Base-by-base conservation (phyloP, 768 basidiomycete genomes). In the Trametes gibbosa region DNA sequence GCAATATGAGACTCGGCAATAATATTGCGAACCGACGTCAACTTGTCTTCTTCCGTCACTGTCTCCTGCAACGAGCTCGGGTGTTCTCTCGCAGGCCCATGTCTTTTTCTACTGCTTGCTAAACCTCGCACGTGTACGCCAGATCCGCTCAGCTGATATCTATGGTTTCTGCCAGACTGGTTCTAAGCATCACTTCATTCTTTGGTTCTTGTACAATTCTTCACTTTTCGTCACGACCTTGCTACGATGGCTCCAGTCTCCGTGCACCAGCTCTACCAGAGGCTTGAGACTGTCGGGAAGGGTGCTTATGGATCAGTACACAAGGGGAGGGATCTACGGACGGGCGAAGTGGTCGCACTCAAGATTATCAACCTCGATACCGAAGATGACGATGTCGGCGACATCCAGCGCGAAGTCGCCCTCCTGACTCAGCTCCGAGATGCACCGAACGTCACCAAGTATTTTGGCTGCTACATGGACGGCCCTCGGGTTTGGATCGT, bases 361-460 rank as follows among this genome's bases (percentile, higher is more conserved):
- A 99, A 99, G 77, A 95, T 98, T 73, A 98, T 99, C 77, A 92
- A 98, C 75, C 87, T 98, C 65, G 97, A 98, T 75, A 95, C 89
- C 24, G 84, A 89, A 55, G 96, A 95, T 72, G 96, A 99, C 73
- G 97, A 99, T 70, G 94, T 97, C 17, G 90, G 79, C 49, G 96
- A 95, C 74, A 98, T 98, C 53, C 96, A 98, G 74, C 89, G 91
- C 61, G 97, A 98, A 74, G 94, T 99, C 29, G 86, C 93, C 10
- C 84, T 99, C 50, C 80, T 98, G 19, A 87, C 89, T 45, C 94
- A 96, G 69, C 82, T 98, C 32, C 81, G 92, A 21, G 92, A 93
- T 58, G 91, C 90, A 0, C 87, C 91, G 27, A 95, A 95, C 69
- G 85, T 97, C 68, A 98, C 92, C 23, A 84, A 92, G 67, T 99